Base-by-base conservation (phyloP, 495 filamentous ascomycete species). In the Hyphodiscus hymeniophilus region DNA sequence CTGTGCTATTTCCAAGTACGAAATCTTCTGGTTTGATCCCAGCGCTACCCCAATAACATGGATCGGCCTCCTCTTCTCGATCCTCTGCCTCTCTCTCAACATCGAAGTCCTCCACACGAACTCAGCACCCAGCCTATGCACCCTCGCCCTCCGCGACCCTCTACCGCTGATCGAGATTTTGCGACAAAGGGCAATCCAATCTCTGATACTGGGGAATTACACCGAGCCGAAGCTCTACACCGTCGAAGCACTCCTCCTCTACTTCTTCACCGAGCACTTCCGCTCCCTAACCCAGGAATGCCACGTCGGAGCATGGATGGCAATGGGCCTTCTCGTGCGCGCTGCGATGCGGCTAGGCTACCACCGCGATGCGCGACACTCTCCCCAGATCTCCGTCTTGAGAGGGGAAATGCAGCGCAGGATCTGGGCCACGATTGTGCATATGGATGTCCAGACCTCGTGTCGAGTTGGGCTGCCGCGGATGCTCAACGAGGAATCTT, bases 371-470 rank as follows among this genome's bases (percentile, higher is more conserved):
- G 39, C 48, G 4, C 44, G 38, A 3, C 48, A 50, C 54, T 52
- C 65, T 13, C 58, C 65, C 28, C 62, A 64, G 22, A 76, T 83
- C 31, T 70, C 75, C 0, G 58, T 68, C 1, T 74, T 75, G 34
- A 57, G 70, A 11, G 74, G 70, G 1, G 76, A 81, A 54, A 77
- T 77, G 65, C 64, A 75, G 11, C 64, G 75, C 10, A 67, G 77
- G n/a, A 54, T 71, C 31, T 81, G 77, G 77, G 60, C 68, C 42
- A 50, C 66, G 1, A 66, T 75, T 3, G 43, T 65, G 8, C 68
- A 73, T 42, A 47, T 77, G 33, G 77, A 81, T 53, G 56, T 74
- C n/a, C 47, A 69, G n/a, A 61, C 71, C 16, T 63, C 68, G 22
- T 72, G 73, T 38, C 73, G 76, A 52, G 62, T 73, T 48, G 76